Evolutionary conservation across 805 yeast species (phyloP), one percentile per base, ranked within the genome.

Genomic region (Wickerhamiella alocasiicola): DNA sequence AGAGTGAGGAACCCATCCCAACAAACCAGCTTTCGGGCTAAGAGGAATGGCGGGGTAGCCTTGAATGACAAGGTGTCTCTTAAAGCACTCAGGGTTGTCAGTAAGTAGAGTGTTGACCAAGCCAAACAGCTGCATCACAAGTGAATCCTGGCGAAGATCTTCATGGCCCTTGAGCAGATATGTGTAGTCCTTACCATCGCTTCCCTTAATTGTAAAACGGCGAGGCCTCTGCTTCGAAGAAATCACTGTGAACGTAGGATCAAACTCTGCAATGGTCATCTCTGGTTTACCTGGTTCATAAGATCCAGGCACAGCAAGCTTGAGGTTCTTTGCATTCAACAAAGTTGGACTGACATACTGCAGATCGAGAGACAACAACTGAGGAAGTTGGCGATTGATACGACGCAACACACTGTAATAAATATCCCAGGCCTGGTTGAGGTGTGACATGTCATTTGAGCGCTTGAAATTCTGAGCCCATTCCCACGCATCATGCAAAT

Each of bases 361-460:
- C 46, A 91, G 63, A 49, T 91, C 97, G 45, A 88, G 67, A 17
- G 82, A 77, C 46, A 81, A 84, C 19, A 88, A 61, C 55, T 83
- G 94, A 1, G 94, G 94, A 28, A 91, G 61, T 57, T 85, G 95
- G 48, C 94, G 72, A 46, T 87, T 77, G 42, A 91, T 84, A 47
- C 94, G 72, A 50, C 95, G 73, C 73, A 88, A 91, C 2, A 91
- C 95, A 49, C 80, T 81, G 59, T 88, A 87, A 56, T 88, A 88
- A 13, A 87, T 78, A 57, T 88, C 97, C 98, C 98, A 88, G 0
- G 97, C 97, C 60, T 91, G 97, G 54, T 87, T 85, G 59, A 88
- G 62, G 51, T 85, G 88, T 18, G 93, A 78, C 37, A 78, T 73
- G 56, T 91, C 97, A 44, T 78, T 81, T 0, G 94, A 80, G 34